A percentile compares a stretch with the other conserved stretches of the same genome.
phyloP scores from a whole-genome alignment of 2,329 filamentous ascomycete genomes.

The Colletotrichum sp. region DNA sequence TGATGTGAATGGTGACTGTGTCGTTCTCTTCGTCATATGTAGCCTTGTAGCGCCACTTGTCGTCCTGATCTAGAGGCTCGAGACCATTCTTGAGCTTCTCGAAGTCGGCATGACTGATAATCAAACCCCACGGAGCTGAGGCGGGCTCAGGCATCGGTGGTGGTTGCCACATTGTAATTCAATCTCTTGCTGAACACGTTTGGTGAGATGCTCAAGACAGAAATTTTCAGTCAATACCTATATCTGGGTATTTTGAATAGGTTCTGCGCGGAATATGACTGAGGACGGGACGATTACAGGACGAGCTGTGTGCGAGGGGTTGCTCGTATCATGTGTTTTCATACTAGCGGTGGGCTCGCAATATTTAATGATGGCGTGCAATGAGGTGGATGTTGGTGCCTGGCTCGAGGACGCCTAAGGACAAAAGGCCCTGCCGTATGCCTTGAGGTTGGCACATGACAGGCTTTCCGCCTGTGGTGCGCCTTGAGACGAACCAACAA shows the following conservation, averaged over 20 bases:
- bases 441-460: background rate
- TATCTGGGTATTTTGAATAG: too few species aligned
- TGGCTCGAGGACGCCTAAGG: background rate
- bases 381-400: background rate
- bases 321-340: background rate
- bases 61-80: background rate
- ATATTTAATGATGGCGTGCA: background rate
- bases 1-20: background rate
- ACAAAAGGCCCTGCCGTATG: background rate
- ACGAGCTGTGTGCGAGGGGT: too few species aligned
- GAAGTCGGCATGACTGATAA: accelerated
- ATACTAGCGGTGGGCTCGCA: background rate
- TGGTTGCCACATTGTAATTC: background rate
- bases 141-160: background rate
- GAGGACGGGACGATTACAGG: too few species aligned
- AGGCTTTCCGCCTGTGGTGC: background rate
- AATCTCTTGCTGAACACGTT: too few species aligned
- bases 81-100: background rate
- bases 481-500: background rate
- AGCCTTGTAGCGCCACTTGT: background rate
- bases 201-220: too few species aligned
- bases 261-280: background rate
- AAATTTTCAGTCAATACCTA: too few species aligned
- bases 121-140: background rate
- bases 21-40: background rate